phyloP scores from a whole-genome alignment of 371 early-diverging fungal genomes.

The Smittium culicis region DNA sequence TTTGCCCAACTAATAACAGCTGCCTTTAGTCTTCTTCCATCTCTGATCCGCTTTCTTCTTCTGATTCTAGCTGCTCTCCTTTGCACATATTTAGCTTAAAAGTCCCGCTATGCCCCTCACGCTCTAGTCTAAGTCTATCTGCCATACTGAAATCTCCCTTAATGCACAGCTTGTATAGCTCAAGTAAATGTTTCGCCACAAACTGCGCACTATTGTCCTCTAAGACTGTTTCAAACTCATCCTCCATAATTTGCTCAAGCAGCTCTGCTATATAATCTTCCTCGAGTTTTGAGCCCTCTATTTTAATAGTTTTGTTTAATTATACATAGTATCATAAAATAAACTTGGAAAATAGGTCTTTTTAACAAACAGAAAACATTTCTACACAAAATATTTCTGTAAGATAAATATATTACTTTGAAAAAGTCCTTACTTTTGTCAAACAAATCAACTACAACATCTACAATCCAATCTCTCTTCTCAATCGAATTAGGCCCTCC shows the following conservation, averaged over 20 bases:
- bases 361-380: too few species aligned
- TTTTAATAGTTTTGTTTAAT: not conserved
- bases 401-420: slow-evolving; percentile 11
- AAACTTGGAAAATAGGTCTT: too few species aligned
- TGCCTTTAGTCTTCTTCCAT: slow-evolving; percentile 6
- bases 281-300: slow-evolving; percentile 11
- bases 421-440: slow-evolving; percentile 24
- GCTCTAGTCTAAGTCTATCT: slow-evolving; percentile 22
- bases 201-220: slow-evolving; percentile 26
- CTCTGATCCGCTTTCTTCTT: slow-evolving; percentile 17
- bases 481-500: slow-evolving; percentile 56
- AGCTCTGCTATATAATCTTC: slow-evolving; percentile 20
- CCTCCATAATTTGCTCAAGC: slow-evolving; percentile 21
- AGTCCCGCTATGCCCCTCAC: slow-evolving; percentile 16
- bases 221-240: slow-evolving; percentile 23
- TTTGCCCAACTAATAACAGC: too few species aligned
- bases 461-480: slow-evolving; percentile 64
- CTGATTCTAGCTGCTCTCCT: not conserved
- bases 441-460: slow-evolving; percentile 52
- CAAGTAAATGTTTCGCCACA: slow-evolving; percentile 16
- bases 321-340: too few species aligned
- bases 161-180: slow-evolving; percentile 22
- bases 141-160: slow-evolving; percentile 22
- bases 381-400: too few species aligned
- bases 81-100: slow-evolving; percentile 10